These are phyloP conservation scores for Xylariaceae sp. DNA, from an alignment of 2,329 filamentous ascomycete genomes.

Conservation along the genomic window DNA sequence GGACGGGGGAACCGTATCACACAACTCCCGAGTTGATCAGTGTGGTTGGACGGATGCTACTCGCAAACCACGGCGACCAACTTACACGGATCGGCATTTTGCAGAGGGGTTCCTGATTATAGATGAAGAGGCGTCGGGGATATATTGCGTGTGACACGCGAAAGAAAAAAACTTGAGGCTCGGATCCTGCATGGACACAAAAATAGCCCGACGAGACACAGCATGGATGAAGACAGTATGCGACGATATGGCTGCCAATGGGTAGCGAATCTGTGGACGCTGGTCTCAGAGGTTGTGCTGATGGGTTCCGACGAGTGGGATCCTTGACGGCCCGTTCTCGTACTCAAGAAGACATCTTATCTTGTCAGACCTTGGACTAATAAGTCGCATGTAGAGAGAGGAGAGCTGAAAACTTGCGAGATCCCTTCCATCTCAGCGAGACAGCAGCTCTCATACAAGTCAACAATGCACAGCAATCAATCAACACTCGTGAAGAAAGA, in stretches of 20 bases:
- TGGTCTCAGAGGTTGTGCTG: constrained; percentile 1
- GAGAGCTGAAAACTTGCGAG: background rate
- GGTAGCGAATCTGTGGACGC: constrained; percentile 7
- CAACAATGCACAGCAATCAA: constrained; percentile 1
- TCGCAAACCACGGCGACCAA: background rate
- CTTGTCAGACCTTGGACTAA: background rate
- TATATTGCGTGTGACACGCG: background rate
- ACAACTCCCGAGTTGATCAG: background rate
- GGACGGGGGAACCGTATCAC: too few species aligned
- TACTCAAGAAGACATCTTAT: background rate
- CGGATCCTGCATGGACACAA: background rate
- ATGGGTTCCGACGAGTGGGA: background rate
- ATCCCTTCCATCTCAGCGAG: background rate
- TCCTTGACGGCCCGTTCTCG: background rate
- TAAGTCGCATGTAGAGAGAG: background rate
- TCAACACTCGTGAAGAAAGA: background rate
- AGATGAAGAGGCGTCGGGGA: constrained; percentile 4
- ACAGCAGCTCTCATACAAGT: background rate
- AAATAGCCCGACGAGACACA: background rate
- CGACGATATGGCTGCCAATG: background rate
- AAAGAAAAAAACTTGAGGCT: background rate
- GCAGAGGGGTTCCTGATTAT: constrained; percentile 5
- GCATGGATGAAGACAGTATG: background rate
- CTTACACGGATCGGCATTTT: constrained; percentile 10
- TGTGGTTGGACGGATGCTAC: constrained; percentile 2